Percentiles rank a stretch among this genome's conserved stretches.
Conservation (phyloP, 2,329 filamentous ascomycete genomes). For the Colletotrichum phormii region DNA sequence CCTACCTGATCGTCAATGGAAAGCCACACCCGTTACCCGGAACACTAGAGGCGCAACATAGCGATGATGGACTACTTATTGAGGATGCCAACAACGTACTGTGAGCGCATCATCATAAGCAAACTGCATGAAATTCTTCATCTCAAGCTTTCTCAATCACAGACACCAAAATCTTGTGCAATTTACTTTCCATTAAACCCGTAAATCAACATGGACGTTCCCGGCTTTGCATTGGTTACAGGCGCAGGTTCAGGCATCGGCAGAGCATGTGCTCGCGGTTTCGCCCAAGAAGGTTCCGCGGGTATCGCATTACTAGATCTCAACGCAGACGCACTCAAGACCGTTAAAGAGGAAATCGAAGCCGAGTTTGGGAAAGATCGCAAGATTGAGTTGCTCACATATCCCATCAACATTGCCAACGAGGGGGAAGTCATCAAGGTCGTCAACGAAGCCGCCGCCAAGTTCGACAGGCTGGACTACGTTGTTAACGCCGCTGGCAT, state of each 20-base stretch:
- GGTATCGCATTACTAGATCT: not conserved
- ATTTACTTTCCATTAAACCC: not conserved
- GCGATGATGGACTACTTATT: not conserved
- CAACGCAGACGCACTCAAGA: not conserved
- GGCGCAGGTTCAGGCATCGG: not conserved
- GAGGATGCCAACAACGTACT: not conserved
- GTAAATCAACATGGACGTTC: not conserved
- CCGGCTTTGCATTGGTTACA: not conserved
- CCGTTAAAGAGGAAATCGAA: not conserved
- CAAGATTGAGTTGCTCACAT: not conserved
- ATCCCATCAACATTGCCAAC: not conserved
- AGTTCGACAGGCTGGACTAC: conserved; percentile 48
- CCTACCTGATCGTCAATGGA: not conserved
- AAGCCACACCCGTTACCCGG: not conserved
- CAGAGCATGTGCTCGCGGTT: not conserved
- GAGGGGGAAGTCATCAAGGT: not conserved
- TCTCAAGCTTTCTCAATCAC: not conserved
- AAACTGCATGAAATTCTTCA: not conserved
- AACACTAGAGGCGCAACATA: not conserved
- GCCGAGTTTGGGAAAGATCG: not conserved
- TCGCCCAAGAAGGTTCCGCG: not conserved
- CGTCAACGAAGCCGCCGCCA: not conserved
- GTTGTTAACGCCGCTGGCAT: conserved; percentile 55
- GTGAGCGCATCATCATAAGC: not conserved
- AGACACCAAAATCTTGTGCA: not conserved